Conservation (phyloP, 1,284 basidiomycete genomes). For the Trametes versicolor region DNA sequence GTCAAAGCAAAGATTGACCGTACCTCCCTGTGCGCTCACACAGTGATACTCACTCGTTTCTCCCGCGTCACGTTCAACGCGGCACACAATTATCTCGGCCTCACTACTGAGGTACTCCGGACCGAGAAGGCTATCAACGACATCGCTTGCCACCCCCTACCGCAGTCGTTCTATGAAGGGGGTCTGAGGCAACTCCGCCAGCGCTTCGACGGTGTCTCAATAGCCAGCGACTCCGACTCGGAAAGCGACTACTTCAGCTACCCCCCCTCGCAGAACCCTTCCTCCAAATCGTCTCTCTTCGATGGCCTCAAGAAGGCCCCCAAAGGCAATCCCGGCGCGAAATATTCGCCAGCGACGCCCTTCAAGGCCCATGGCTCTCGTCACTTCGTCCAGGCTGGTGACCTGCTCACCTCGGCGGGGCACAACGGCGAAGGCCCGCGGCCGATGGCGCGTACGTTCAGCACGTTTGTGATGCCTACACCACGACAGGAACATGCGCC, state of each 20-base stretch:
- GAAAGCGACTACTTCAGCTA: slow-evolving; percentile 66
- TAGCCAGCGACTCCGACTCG: slow-evolving; percentile 53
- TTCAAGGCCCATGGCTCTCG: slow-evolving; percentile 38
- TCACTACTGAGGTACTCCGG: slow-evolving; percentile 95
- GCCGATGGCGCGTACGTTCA: slow-evolving; percentile 58
- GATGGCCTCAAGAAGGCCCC: slow-evolving; percentile 20
- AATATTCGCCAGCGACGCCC: slow-evolving; percentile 30
- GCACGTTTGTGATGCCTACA: slow-evolving; percentile 47
- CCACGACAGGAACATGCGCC: slow-evolving; percentile 22
- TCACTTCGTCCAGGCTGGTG: slow-evolving; percentile 70
- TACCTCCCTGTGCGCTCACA: not conserved
- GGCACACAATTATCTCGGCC: slow-evolving; percentile 94
- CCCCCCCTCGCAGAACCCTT: slow-evolving; percentile 34
- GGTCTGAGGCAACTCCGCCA: slow-evolving; percentile 91
- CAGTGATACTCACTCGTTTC: slow-evolving; percentile 95
- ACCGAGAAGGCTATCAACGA: slow-evolving; percentile 98
- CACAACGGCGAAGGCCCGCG: slow-evolving; percentile 57
- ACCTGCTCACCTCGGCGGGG: slow-evolving; percentile 65
- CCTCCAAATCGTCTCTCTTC: slow-evolving; percentile 34
- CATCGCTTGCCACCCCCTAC: slow-evolving; percentile 94
- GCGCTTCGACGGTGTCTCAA: slow-evolving; percentile 73
- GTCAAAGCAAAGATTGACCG: not conserved
- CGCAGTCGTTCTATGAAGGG: slow-evolving; percentile 92
- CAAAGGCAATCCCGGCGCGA: slow-evolving; percentile 30
- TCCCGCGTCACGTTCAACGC: slow-evolving; percentile 97